These are phyloP conservation scores for Zygotorulaspora mrakii DNA, from an alignment of 1,139 yeast species.

Conservation along the genomic window DNA sequence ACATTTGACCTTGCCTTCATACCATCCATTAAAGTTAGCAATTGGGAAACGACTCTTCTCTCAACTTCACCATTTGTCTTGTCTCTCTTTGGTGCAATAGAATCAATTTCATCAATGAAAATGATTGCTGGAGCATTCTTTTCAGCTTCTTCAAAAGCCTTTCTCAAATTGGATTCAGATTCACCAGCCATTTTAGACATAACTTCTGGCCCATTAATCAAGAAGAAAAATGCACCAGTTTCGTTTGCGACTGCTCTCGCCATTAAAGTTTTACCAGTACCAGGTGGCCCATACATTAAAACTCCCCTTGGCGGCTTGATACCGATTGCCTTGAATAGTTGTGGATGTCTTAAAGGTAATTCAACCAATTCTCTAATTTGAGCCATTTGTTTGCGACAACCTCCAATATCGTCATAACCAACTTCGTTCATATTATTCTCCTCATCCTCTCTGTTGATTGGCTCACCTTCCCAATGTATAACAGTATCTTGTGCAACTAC, in stretches of 20 bases:
- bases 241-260: slow-evolving; percentile 99
- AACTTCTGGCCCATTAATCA: slow-evolving; percentile 99
- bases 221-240: slow-evolving; percentile 97
- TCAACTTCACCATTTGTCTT: slow-evolving; percentile 99
- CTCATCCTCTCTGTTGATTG: slow-evolving; percentile 97
- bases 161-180: slow-evolving; percentile 93
- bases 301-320: slow-evolving; percentile 97
- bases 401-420: slow-evolving; percentile 99
- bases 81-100: slow-evolving; percentile 99
- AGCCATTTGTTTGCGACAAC: slow-evolving; percentile 98
- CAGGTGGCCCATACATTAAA: slow-evolving; percentile 96
- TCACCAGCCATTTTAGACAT: slow-evolving; percentile 99
- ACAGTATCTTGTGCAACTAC: slow-evolving; percentile 98
- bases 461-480: slow-evolving; percentile 98
- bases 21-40: slow-evolving; percentile 97
- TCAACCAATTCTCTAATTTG: slow-evolving; percentile 97
- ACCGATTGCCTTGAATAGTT: slow-evolving; percentile 92
- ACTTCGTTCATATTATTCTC: slow-evolving; percentile 89
- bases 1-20: slow-evolving; percentile 98
- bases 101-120: slow-evolving; percentile 97
- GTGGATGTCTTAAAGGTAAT: slow-evolving; percentile 95
- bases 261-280: slow-evolving; percentile 54
- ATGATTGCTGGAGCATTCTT: slow-evolving; percentile 97
- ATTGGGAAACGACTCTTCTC: slow-evolving; percentile 96
- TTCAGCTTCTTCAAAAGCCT: slow-evolving; percentile 99